Evolutionary conservation across 2,329 filamentous ascomycete genomes (phyloP).

Genomic region (Ceratocystis huliohia): DNA sequence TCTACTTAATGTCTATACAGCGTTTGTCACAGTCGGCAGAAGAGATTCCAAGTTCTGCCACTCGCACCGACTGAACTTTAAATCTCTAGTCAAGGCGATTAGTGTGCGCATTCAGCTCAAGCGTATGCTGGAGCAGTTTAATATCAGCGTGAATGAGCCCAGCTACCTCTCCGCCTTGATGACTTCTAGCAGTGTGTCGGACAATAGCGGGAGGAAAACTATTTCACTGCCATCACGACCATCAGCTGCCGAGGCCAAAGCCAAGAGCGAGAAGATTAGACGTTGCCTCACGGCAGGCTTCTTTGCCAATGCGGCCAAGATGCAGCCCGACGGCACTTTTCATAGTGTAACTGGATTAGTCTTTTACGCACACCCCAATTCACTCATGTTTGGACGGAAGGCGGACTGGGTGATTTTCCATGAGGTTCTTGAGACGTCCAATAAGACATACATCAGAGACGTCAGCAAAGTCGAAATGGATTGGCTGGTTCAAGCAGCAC

Average conservation of each 20-base stretch:
- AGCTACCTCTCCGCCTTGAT: slow-evolving; percentile 26
- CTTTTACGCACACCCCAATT: slow-evolving; percentile 80
- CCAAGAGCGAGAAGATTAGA: slow-evolving; percentile 55
- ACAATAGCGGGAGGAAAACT: not conserved
- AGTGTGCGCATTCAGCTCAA: slow-evolving; percentile 78
- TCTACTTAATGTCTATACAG: slow-evolving; percentile 82
- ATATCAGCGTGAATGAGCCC: slow-evolving; percentile 54
- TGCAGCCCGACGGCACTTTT: slow-evolving; percentile 88
- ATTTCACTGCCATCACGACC: not conserved
- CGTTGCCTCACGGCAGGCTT: slow-evolving; percentile 80
- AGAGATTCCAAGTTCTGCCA: slow-evolving; percentile 80
- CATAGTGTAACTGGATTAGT: slow-evolving; percentile 69
- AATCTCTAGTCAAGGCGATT: slow-evolving; percentile 66
- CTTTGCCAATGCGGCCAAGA: slow-evolving; percentile 84
- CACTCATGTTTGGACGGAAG: slow-evolving; percentile 90
- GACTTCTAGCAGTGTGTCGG: slow-evolving; percentile 23
- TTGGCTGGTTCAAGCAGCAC: slow-evolving; percentile 85
- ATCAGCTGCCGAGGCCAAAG: slow-evolving; percentile 25
- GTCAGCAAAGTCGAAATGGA: slow-evolving; percentile 83
- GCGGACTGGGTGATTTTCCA: slow-evolving; percentile 95
- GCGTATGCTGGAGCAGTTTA: slow-evolving; percentile 76
- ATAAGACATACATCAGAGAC: slow-evolving; percentile 82
- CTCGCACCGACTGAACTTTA: slow-evolving; percentile 77
- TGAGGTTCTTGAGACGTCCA: slow-evolving; percentile 77
- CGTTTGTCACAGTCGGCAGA: slow-evolving; percentile 69